Base-by-base conservation (phyloP, 1,284 basidiomycete genomes). In the Inonotus hispidus region DNA sequence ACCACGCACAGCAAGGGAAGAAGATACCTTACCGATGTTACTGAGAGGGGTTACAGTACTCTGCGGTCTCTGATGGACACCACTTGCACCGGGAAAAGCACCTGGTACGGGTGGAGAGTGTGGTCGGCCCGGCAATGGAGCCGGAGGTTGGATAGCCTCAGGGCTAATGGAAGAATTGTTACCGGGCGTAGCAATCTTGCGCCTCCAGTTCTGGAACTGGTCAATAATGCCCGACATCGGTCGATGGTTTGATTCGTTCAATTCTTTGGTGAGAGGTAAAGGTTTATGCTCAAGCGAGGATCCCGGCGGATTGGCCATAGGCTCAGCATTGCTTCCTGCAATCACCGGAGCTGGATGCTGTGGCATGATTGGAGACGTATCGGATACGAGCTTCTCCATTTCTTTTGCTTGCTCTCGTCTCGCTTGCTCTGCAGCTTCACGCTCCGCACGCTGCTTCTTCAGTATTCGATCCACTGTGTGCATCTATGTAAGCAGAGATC, bases 381-480 rank as follows among this genome's bases (percentile, higher is more conserved):
- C 63, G 16, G 63, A 64, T 21, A 64, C 11, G 29, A 64, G 63
- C 37, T 55, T 64, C 37, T 64, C 63, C 46, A 38, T 68, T 32
- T 65, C 47, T 66, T 68, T 47, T 29, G 66, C 73, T 64, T 67
- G 64, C 65, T 65, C 68, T 65, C 62, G 67, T 14, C 66, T 69
- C 21, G 77, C 79, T 61, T 80, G 80, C 70, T 82, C 85, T 0
- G 81, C 75, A 1, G 85, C 83, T 58, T 88, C 80, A 35, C 81
- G 79, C 60, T 94, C 87, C 11, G 87, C 87, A 67, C 85, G 82
- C 67, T 95, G 91, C 67, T 93, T 89, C 63, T 88, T 87, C 56
- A 98, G 76, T 61, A 98, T 96, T 56, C 95, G 83, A 71, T 98
- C 95, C 56, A 98, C 95, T 89, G 68, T 8, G 47, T 13, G 13